Conservation (phyloP, 2,329 filamentous ascomycete genomes). For the Colletotrichum sp. region DNA sequence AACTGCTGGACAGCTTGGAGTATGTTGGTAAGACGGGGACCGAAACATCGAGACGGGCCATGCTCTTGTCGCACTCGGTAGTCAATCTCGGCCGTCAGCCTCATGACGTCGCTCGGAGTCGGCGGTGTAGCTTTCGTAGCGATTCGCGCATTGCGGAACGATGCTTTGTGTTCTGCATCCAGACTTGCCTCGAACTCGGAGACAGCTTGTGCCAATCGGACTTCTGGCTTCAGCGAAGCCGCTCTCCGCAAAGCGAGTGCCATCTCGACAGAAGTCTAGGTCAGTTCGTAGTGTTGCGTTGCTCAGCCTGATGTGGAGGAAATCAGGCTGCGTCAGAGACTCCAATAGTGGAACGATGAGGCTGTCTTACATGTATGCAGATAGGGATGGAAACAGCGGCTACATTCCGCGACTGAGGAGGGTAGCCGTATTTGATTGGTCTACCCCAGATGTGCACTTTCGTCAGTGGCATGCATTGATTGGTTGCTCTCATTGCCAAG, state of each 20-base stretch:
- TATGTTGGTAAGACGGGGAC: constrained; percentile 44
- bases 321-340: not conserved
- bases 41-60: constrained; percentile 34
- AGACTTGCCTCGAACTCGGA: constrained; percentile 39
- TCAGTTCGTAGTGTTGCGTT: not conserved
- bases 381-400: too few relatives aligned
- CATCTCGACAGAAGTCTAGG: not conserved
- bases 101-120: constrained; percentile 39
- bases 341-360: too few relatives aligned
- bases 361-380: too few relatives aligned
- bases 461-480: too few relatives aligned
- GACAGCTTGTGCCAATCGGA: constrained; percentile 43
- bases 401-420: too few relatives aligned
- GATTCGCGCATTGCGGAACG: constrained; percentile 14
- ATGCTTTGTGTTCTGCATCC: constrained; percentile 37
- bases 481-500: too few relatives aligned
- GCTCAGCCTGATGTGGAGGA: not conserved
- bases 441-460: too few relatives aligned
- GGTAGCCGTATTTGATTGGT: too few relatives aligned
- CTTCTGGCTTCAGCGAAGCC: constrained; percentile 32
- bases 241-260: not conserved
- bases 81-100: constrained; percentile 42
- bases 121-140: constrained; percentile 29
- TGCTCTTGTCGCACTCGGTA: constrained; percentile 19
- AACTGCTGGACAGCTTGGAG: constrained; percentile 46